Base-by-base conservation (phyloP, 495 filamentous ascomycete species). In the Tuber indicum region DNA sequence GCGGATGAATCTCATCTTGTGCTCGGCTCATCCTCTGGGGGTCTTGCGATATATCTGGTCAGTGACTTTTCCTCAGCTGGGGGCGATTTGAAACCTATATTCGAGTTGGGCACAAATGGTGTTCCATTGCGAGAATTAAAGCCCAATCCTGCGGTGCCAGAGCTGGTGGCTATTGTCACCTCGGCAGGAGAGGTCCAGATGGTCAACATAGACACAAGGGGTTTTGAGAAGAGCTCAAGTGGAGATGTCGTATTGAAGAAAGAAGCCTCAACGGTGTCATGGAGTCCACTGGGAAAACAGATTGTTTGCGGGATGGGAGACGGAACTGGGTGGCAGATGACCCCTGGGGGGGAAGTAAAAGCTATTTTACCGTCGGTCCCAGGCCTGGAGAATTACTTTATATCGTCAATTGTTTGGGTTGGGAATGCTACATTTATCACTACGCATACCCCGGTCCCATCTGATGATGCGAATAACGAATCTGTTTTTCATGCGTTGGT, bases 241-340 rank as follows among this genome's bases (percentile, higher is more conserved):
- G 92, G 94, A 4, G 89, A 88, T 62, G 26, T 75, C 23, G 85
- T 91, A 0, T 84, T 97, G 76, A 92, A 90, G 76, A 85, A 89
- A 43, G 90, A 91, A 43, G 94, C 97, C 19, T 94, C 91, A 82
- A 95, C 91, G 83, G 89, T 94, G 3, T 90, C 92, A 62, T 99
- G 96, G 96, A 98, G 95, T 83, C 91, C 89, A 73, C 92, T 90
- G 80, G 96, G 96, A 66, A 98, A 97, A 83, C 94, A 97, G 83
- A 86, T 99, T 39, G 88, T 98, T 9, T 96, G 94, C 79, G 96
- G 96, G 44, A 88, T 96, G 79, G 91, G 87, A 26, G 90, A 97
- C 84, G 96, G 95, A 72, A 90, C 90, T 36, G 90, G 91, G 52
- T 90, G 88, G 76, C 95, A 97, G 82, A 91, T 98, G 90, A 93